Percentiles rank a stretch among this genome's conserved stretches.
phyloP scores from a whole-genome alignment of 2,329 filamentous ascomycete species.

The Beauveria rudraprayagi region DNA sequence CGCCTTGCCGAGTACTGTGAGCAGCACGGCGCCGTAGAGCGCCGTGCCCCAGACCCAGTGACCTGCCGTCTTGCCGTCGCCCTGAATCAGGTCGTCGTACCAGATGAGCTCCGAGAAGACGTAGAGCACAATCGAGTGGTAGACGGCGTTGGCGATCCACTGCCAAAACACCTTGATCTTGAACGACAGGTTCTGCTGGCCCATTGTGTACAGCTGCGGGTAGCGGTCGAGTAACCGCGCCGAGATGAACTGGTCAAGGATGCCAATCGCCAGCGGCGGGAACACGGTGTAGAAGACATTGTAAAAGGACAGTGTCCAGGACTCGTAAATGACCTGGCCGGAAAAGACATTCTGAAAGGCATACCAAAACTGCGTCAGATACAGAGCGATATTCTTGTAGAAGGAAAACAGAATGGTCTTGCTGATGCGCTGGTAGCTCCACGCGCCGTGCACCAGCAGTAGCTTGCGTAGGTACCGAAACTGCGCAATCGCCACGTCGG shows the following conservation, averaged over 20 bases:
- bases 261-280: slow-evolving; percentile 87
- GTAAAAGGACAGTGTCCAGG: slow-evolving; percentile 98
- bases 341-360: slow-evolving; percentile 98
- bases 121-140: slow-evolving; percentile 92
- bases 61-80: slow-evolving; percentile 73
- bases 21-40: slow-evolving; percentile 88
- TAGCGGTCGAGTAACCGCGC: slow-evolving; percentile 90
- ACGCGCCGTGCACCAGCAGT: slow-evolving; percentile 87
- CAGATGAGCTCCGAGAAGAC: slow-evolving; percentile 75
- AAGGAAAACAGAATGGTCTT: slow-evolving; percentile 98
- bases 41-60: slow-evolving; percentile 98
- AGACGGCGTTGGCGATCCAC: slow-evolving; percentile 92
- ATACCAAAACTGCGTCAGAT: slow-evolving; percentile 99
- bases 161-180: slow-evolving; percentile 83
- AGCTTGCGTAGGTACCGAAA: slow-evolving; percentile 93
- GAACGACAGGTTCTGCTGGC: slow-evolving; percentile 91
- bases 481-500: slow-evolving; percentile 91
- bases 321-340: slow-evolving; percentile 96
- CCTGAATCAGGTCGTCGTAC: slow-evolving; percentile 67
- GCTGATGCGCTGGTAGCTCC: slow-evolving; percentile 95
- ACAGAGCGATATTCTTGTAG: slow-evolving; percentile 98
- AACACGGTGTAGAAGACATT: slow-evolving; percentile 97
- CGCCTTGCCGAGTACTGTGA: slow-evolving; percentile 90
- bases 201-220: slow-evolving; percentile 88
- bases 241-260: slow-evolving; percentile 96